These are phyloP conservation scores for Rehmannia glutinosa DNA, from an alignment of 257 asterid species.

Conservation along the genomic window DNA sequence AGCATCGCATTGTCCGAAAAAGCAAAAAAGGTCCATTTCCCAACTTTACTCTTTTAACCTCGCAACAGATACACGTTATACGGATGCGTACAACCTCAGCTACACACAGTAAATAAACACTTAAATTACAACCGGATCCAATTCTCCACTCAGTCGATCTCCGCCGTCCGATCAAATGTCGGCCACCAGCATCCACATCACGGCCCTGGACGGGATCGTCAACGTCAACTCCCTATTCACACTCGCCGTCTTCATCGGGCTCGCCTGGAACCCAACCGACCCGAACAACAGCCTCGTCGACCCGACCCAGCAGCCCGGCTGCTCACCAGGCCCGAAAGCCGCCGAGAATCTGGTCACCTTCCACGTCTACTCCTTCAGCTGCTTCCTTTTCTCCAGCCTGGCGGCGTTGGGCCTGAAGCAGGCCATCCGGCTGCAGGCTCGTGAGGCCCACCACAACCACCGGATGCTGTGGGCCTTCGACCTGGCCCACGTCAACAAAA, in stretches of 20 bases:
- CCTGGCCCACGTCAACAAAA: slow-evolving; percentile 56
- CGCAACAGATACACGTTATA: background rate
- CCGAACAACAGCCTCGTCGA: slow-evolving; percentile 63
- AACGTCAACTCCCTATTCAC: slow-evolving; percentile 92
- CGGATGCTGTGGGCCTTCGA: slow-evolving; percentile 46
- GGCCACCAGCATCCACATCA: slow-evolving; percentile 73
- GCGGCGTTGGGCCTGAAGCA: slow-evolving; percentile 76
- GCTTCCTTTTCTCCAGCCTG: slow-evolving; percentile 90
- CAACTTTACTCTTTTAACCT: slow-evolving; percentile 22
- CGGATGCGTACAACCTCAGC: background rate
- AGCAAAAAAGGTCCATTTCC: background rate
- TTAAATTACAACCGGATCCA: background rate
- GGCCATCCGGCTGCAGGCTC: slow-evolving; percentile 51
- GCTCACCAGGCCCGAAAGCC: slow-evolving; percentile 46
- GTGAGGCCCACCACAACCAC: slow-evolving; percentile 31
- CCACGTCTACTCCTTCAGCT: slow-evolving; percentile 89
- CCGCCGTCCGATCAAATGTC: slow-evolving; percentile 39
- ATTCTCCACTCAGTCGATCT: background rate
- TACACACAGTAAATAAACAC: background rate
- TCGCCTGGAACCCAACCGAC: slow-evolving; percentile 89
- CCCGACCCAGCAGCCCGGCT: slow-evolving; percentile 35
- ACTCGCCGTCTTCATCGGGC: slow-evolving; percentile 85
- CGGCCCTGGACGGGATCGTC: slow-evolving; percentile 85
- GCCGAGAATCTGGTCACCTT: slow-evolving; percentile 67
- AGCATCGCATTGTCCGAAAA: background rate